Evolutionary conservation across 257 asterid genomes (phyloP).

Genomic region (Pogostemon cablin): DNA sequence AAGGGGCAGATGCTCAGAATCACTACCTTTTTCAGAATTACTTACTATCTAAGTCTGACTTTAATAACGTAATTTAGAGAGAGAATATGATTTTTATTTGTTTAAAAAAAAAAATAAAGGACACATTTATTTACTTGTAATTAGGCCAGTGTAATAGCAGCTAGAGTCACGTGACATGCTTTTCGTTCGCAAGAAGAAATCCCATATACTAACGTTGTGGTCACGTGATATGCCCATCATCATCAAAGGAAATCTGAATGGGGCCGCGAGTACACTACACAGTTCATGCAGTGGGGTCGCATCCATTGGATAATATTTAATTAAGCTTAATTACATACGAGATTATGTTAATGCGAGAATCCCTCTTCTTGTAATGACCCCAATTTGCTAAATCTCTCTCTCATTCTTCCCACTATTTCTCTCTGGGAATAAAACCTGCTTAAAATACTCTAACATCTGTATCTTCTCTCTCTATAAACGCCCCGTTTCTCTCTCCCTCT

Average conservation of each 20-base stretch:
- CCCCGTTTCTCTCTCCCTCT: neutral
- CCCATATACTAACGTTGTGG: conserved; percentile 18
- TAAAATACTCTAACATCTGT: conserved; percentile 16
- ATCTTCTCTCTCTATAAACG: conserved; percentile 32
- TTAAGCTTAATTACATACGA: conserved; percentile 20
- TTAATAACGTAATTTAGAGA: no score
- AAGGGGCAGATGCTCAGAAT: no score
- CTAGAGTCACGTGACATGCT: neutral
- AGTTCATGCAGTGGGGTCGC: conserved; percentile 35
- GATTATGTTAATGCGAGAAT: conserved; percentile 12
- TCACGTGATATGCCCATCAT: conserved; percentile 39
- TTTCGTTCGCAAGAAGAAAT: conserved; percentile 6
- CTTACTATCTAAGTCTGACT: no score
- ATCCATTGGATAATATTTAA: conserved; percentile 17
- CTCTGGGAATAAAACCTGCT: conserved; percentile 31
- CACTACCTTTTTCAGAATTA: no score
- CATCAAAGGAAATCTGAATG: conserved; percentile 26
- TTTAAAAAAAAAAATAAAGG: no score
- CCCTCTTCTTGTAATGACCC: conserved; percentile 5
- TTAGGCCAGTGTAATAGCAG: no score
- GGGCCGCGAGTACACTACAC: conserved; percentile 25
- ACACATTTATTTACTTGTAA: no score
- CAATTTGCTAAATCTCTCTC: neutral
- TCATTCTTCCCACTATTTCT: conserved; percentile 1
- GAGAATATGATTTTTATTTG: no score